Evolutionary conservation across 768 basidiomycete species (phyloP).

Genomic region (Amanita pallidorosea): DNA sequence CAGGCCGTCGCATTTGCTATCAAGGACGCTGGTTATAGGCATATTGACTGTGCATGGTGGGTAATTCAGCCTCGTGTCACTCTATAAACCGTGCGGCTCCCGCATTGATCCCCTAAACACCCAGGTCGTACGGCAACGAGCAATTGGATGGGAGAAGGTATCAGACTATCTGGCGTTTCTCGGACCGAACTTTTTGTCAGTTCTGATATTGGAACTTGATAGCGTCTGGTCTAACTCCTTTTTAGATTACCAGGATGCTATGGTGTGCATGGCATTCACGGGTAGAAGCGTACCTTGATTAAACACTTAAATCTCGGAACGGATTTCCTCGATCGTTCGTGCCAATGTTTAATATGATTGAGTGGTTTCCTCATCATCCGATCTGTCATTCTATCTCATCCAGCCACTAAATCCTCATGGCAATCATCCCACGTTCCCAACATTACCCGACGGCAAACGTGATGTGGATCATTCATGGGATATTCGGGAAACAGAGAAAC

Average conservation of each 20-base stretch:
- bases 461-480: slow-evolving; percentile 62
- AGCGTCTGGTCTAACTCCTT: neutral
- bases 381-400: slow-evolving; percentile 37
- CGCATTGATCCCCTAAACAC: neutral
- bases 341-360: slow-evolving; percentile 10
- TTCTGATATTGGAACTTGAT: neutral
- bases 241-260: slow-evolving; percentile 63
- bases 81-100: neutral
- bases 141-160: slow-evolving; percentile 75
- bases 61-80: slow-evolving; percentile 6
- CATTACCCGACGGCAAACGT: slow-evolving; percentile 49
- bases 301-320: slow-evolving; percentile 71
- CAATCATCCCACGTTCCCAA: slow-evolving; percentile 49
- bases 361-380: slow-evolving; percentile 7
- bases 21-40: slow-evolving; percentile 64
- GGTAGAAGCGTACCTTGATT: slow-evolving; percentile 65
- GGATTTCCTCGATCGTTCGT: slow-evolving; percentile 74
- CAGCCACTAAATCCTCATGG: slow-evolving; percentile 66
- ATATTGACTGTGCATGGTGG: slow-evolving; percentile 59
- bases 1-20: slow-evolving; percentile 65
- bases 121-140: slow-evolving; percentile 64
- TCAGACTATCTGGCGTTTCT: slow-evolving; percentile 66
- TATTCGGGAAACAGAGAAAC: slow-evolving; percentile 68
- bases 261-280: slow-evolving; percentile 60
- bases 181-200: slow-evolving; percentile 51